Base-by-base conservation (phyloP, 345 rosid genomes). In the Boechera divaricarpa region DNA sequence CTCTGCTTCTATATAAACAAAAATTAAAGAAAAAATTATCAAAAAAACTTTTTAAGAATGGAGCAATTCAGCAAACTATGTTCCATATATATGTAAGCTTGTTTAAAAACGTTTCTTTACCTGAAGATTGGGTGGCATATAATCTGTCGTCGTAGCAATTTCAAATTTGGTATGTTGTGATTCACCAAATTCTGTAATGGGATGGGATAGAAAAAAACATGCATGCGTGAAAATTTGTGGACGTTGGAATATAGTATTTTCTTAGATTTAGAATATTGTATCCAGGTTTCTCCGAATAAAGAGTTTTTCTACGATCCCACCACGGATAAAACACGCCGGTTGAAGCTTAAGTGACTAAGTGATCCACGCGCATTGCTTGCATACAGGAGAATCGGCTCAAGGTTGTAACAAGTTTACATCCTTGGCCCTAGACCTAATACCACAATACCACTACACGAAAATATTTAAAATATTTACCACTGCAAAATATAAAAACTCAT, bases 91-190 rank as follows among this genome's bases (percentile, higher is more conserved):
- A 76, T 24, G 18, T 53, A 32, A 54, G 35, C 48, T 16, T 68
- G 31, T 24, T 52, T 2, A 28, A 26, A 63, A 3, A 13, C 4
- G 12, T 35, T 56, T 4, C 3, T 41, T 56, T 64, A 77, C 81
- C 73, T 72, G 93, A 54, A 76, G 80, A 87, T 77, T 86, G 24
- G 85, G 83, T 15, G 87, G 92, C 86, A 68, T 83, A 80, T 83
- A 90, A 82, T 86, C 91, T 57, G 89, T 84, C 31, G 87, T 84
- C 32, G 85, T 71, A 36, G 86, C 89, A 75, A 91, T 77, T 74
- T 91, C 97, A 54, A 92, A 85, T 83, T 86, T 88, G 62, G 92
- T 90, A 83, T 89, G 85, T 48, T 80, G 83, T 72, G 98, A 88
- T 59, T 80, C 87, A 49, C 88, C 88, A 75, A 86, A 89, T 59